These are phyloP conservation scores for Avena insularis DNA, from an alignment of 176 grass and related monocot species.

Conservation along the genomic window DNA sequence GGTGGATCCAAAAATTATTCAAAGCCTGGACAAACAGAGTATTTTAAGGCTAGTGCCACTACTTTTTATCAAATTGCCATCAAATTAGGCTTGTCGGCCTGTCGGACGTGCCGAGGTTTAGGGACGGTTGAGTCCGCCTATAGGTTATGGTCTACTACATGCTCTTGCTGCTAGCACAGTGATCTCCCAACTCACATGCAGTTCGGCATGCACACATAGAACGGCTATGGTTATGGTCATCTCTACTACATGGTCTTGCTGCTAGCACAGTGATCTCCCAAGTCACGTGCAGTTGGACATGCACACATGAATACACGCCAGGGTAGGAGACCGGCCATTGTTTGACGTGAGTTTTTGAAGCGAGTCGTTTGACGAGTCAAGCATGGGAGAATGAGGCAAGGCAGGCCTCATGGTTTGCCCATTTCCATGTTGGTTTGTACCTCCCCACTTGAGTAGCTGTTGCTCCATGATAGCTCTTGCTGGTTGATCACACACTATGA, in stretches of 20 bases:
- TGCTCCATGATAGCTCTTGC: background rate
- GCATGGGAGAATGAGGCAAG: conserved; percentile 11
- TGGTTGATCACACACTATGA: background rate
- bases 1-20: no score
- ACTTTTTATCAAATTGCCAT: no score
- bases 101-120: no score
- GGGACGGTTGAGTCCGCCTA: no score
- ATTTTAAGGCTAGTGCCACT: no score
- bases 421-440: background rate
- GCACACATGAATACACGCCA: background rate
- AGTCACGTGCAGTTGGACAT: conserved; percentile 6
- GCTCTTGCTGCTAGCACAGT: no score
- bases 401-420: conserved; percentile 9
- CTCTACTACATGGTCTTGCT: background rate
- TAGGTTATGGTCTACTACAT: no score
- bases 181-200: no score
- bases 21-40: no score
- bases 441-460: background rate
- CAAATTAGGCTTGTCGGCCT: no score
- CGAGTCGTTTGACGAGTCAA: background rate
- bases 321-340: background rate
- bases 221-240: background rate
- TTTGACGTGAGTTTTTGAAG: conserved; percentile 19
- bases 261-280: conserved; percentile 9
- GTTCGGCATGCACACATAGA: no score